Evolutionary conservation across 257 asterid species (phyloP), one percentile per base, ranked within the genome.

Genomic region (Verbena officinalis): DNA sequence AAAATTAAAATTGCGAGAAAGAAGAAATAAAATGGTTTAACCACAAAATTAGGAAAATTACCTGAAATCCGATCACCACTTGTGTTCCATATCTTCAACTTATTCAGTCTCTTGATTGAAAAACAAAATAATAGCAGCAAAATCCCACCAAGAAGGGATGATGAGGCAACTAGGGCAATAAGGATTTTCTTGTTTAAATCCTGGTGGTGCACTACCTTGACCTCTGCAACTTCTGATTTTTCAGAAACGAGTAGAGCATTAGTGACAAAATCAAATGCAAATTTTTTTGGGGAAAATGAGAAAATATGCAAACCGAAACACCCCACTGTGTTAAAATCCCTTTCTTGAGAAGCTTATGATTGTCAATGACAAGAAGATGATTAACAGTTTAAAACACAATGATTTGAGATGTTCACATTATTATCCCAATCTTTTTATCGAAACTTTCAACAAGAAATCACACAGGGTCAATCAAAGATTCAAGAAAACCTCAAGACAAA

Each of bases 111-210:
- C 71, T 68, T 72, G 39, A 87, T 65, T 77, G 81, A 85, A 43
- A 75, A 69, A 54, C 83, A 81, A 27, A 78, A 60, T 12, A 74
- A 53, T 52, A 81, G 72, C 46, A 83, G 69, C 80, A 85, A 40
- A 73, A 80, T 76, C 63, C 52, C 84, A 38, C 84, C 95, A 53
- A 89, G 86, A 48, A 86, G 80, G 12, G 86, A 60, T 31, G 88
- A 75, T 40, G 96, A 68, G 22, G 68, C 81, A 58, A 83, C 78
- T 11, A 89, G 88, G 36, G 95, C 84, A 69, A 86, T 71, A 21
- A 86, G 77, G 55, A 84, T 72, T 68, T 52, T 86, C 79, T 76
- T 89, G 78, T 78, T 82, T 54, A 84, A 62, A 31, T 72, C 86
- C 73, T 78, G 87, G 76, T 72, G 96, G 63, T 86, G 96, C 65